A percentile compares a stretch with the other conserved stretches of the same genome.
Evolutionary conservation across 495 filamentous ascomycete genomes (phyloP).

Genomic region (Terfezia claveryi): DNA sequence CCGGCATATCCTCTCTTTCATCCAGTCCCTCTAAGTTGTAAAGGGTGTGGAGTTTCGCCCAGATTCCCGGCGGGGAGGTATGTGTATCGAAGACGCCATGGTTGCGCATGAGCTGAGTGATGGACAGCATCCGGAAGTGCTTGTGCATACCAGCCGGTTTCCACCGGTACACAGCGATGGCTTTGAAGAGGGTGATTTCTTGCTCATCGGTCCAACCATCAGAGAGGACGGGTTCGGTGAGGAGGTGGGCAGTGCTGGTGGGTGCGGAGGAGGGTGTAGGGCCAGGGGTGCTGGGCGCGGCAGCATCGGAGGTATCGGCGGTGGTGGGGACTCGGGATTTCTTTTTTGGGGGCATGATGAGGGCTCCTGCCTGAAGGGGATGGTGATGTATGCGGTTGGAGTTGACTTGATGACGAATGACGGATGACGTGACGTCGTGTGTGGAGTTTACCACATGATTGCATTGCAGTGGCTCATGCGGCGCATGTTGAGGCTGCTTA

Average conservation of each 20-base stretch:
- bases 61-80: slow-evolving; percentile 74
- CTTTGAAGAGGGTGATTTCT: slow-evolving; percentile 75
- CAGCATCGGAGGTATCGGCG: neutral
- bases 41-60: slow-evolving; percentile 60
- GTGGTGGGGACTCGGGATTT: slow-evolving; percentile 23
- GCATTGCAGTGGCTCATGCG: too few relatives aligned
- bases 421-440: too few relatives aligned
- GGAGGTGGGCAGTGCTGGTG: slow-evolving; percentile 23
- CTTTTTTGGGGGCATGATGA: slow-evolving; percentile 54
- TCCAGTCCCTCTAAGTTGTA: slow-evolving; percentile 81
- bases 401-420: too few relatives aligned
- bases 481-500: too few relatives aligned
- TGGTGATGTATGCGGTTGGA: neutral
- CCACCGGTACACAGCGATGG: slow-evolving; percentile 52
- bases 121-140: slow-evolving; percentile 67
- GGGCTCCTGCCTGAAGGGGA: neutral
- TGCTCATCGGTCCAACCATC: slow-evolving; percentile 93
- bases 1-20: slow-evolving; percentile 29
- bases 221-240: slow-evolving; percentile 26
- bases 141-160: slow-evolving; percentile 62
- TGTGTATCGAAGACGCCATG: slow-evolving; percentile 69
- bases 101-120: slow-evolving; percentile 63
- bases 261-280: slow-evolving; percentile 12
- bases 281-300: neutral
- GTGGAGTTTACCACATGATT: too few relatives aligned